These are phyloP conservation scores for Coleophoma crateriformis DNA, from an alignment of 2,329 filamentous ascomycete species.

Conservation along the genomic window DNA sequence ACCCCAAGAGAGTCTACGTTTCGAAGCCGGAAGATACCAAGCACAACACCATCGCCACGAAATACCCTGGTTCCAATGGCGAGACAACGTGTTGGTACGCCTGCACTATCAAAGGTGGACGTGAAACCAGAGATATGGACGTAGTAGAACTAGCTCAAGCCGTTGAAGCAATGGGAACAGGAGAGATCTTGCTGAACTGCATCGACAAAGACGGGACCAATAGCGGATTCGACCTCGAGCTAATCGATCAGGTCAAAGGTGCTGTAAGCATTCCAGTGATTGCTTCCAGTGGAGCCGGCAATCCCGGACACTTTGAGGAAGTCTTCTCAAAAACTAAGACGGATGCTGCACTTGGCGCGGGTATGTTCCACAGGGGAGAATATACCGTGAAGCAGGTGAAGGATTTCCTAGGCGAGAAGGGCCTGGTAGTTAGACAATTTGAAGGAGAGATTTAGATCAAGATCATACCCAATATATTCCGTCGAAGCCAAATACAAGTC, in stretches of 20 bases:
- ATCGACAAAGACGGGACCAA: conserved; percentile 97
- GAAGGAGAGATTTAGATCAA: conserved; percentile 39
- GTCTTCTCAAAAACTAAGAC: conserved; percentile 83
- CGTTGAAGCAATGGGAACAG: conserved; percentile 92
- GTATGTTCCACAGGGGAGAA: conserved; percentile 96
- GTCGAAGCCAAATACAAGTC: too few relatives aligned
- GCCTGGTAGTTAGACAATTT: conserved; percentile 73
- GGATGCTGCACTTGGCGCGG: conserved; percentile 89
- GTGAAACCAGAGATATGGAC: conserved; percentile 90
- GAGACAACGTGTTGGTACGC: conserved; percentile 93
- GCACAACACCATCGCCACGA: conserved; percentile 67
- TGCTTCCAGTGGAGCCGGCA: conserved; percentile 86
- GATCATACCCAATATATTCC: neutral
- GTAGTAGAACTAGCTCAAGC: conserved; percentile 83
- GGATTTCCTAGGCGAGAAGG: conserved; percentile 65
- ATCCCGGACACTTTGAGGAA: conserved; percentile 81
- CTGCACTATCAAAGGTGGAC: conserved; percentile 92
- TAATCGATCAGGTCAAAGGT: conserved; percentile 83
- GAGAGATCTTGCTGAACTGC: conserved; percentile 93
- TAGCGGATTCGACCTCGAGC: conserved; percentile 87
- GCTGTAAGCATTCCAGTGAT: conserved; percentile 90
- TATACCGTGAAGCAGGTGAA: conserved; percentile 95
- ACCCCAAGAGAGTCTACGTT: conserved; percentile 89
- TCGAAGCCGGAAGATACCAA: conserved; percentile 60
- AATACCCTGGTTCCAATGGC: conserved; percentile 64